Evolutionary conservation across 2,329 filamentous ascomycete species (phyloP), one percentile per base, ranked within the genome.

Genomic region (Pseudogymnoascus sp.): DNA sequence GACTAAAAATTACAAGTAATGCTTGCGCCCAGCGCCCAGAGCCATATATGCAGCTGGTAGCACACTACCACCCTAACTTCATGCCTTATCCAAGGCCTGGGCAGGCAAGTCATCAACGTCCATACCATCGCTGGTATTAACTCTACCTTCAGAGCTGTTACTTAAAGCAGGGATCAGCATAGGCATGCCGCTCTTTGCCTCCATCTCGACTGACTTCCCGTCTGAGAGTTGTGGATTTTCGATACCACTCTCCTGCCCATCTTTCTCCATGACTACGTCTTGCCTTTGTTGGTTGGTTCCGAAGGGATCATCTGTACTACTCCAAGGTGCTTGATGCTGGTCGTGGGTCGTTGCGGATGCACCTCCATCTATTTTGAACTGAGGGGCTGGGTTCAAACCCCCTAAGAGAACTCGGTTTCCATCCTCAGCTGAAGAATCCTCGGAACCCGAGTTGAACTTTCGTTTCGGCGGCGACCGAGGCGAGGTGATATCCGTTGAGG

Each of bases 391-490:
- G 34, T 34, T 38, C 34, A 42, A 16, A 2, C 59, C 59, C 9
- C 36, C 59, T 16, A 25, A 25, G 21, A 36, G 18, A 11, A 2
- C 12, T 31, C 56, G 38, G 38, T 36, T 42, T 40, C 59, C 36
- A 60, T 60, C 38, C 38, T 42, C 59, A 60, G 34, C 28, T 5
- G 49, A 34, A 18, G 49, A 34, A 34, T 56, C 49, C n/a, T 56
- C 28, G 5, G 49, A 21, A 56, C n/a, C 8, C 49, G 28, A 34
- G 38, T 60, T 42, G 25, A 60, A 60, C n/a, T 60, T 60, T 25
- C 59, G 59, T 14, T 60, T 60, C 38, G 59, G 59, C 21, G 59
- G 59, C 34, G 59, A 60, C 2, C 59, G 34, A 25, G 59, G 59
- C 21, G 59, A 40, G 36, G 38, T 40, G 36, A n/a, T n/a, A 16